phyloP scores from a whole-genome alignment of 2,329 filamentous ascomycete species.

The Trichoderma polysporum region DNA sequence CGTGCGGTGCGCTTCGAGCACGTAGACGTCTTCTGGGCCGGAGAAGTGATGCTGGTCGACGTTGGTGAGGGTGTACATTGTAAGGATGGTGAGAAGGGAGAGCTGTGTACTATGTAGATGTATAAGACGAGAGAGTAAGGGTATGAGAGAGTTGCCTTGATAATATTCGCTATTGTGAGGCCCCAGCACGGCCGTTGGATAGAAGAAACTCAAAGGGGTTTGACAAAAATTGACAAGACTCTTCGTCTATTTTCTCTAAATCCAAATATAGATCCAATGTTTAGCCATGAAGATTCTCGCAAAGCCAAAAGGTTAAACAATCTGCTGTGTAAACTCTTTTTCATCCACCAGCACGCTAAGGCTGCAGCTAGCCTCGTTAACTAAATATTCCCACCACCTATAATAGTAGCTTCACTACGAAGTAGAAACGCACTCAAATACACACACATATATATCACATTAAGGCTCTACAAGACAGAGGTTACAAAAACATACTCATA shows the following conservation, averaged over 20 bases:
- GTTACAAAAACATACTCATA: neutral
- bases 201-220: neutral
- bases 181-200: neutral
- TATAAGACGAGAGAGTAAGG: neutral
- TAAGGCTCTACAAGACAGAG: neutral
- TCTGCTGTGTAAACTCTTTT: neutral
- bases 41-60: slow-evolving; percentile 34
- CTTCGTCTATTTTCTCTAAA: neutral
- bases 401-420: neutral
- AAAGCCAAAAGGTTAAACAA: neutral
- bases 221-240: neutral
- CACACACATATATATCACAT: neutral
- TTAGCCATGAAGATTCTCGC: neutral
- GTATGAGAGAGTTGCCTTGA: neutral
- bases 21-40: slow-evolving; percentile 47
- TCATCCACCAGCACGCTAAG: slow-evolving; percentile 2
- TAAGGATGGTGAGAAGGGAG: too few relatives aligned
- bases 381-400: slow-evolving; percentile 27
- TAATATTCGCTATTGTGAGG: neutral
- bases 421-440: neutral
- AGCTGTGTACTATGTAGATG: neutral
- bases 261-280: neutral
- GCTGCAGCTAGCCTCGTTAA: slow-evolving; percentile 30
- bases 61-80: slow-evolving; percentile 39
- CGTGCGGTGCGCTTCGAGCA: slow-evolving; percentile 57